Evolutionary conservation across 2,329 filamentous ascomycete genomes (phyloP).

Genomic region (Alternaria burnsii): DNA sequence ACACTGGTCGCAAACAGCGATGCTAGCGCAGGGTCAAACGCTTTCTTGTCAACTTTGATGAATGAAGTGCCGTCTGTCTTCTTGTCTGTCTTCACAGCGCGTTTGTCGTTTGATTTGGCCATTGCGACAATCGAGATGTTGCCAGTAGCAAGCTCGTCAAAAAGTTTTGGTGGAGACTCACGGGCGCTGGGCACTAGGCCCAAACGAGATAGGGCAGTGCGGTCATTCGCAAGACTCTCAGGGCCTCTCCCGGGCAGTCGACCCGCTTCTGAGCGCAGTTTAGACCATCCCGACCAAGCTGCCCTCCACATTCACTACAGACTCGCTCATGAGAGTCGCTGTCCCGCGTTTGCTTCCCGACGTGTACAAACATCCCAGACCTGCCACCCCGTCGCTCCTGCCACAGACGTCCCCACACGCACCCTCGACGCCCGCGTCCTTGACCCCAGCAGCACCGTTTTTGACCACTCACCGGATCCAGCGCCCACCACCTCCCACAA

Average conservation of each 20-base stretch:
- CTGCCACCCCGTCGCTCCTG: conserved; percentile 14
- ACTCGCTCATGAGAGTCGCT: conserved; percentile 27
- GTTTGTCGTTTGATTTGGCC: conserved; percentile 46
- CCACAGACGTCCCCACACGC: conserved; percentile 21
- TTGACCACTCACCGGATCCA: conserved; percentile 39
- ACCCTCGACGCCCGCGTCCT: conserved; percentile 36
- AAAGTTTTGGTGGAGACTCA: conserved; percentile 45
- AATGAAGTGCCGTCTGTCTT: conserved; percentile 30
- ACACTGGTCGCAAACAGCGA: conserved; percentile 58
- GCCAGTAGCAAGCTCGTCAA: conserved; percentile 22
- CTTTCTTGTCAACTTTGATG: conserved; percentile 42
- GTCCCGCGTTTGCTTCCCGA: conserved; percentile 19
- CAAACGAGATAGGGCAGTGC: conserved; percentile 10
- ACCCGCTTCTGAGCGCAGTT: conserved; percentile 28
- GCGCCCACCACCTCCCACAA: conserved; percentile 20
- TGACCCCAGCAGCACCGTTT: conserved; percentile 33
- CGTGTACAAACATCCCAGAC: conserved; percentile 6
- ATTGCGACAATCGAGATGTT: conserved; percentile 32
- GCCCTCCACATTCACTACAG: conserved; percentile 14
- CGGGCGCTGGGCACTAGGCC: conserved; percentile 15
- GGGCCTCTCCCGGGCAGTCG: conserved; percentile 21
- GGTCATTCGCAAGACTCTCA: conserved; percentile 31
- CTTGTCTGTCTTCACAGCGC: conserved; percentile 22
- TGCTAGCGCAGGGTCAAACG: conserved; percentile 55
- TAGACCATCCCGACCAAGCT: conserved; percentile 22